Conservation (phyloP, 768 basidiomycete genomes). For the Clavaria fumosa region DNA sequence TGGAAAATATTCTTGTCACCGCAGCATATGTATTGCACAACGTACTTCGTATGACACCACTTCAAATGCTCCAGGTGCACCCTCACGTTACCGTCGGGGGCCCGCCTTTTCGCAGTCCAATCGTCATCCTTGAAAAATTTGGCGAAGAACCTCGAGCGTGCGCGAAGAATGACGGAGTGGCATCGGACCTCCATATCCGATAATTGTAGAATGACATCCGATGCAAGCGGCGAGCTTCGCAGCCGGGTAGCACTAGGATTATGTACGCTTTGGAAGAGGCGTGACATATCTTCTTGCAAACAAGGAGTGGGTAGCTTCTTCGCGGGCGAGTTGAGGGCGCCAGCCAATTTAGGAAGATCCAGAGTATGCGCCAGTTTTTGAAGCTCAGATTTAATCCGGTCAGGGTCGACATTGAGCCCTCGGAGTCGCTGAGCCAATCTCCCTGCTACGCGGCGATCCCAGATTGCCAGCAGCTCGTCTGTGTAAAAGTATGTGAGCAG, state of each 20-base stretch:
- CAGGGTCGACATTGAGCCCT: conserved; percentile 25
- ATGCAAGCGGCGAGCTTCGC: conserved; percentile 13
- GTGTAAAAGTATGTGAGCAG: conserved; percentile 80
- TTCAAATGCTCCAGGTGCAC: conserved; percentile 58
- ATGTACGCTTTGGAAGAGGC: conserved; percentile 31
- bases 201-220: conserved; percentile 62
- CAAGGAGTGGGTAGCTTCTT: conserved; percentile 39
- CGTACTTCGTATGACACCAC: conserved; percentile 62
- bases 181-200: conserved; percentile 47
- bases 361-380: conserved; percentile 40
- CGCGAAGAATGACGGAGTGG: conserved; percentile 66
- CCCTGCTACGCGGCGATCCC: conserved; percentile 57
- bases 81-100: conserved; percentile 32
- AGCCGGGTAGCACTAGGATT: neutral
- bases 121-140: conserved; percentile 69
- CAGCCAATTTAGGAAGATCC: conserved; percentile 36
- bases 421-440: conserved; percentile 27
- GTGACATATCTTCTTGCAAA: conserved; percentile 32
- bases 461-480: conserved; percentile 67
- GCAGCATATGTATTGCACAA: conserved; percentile 63
- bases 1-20: conserved; percentile 53
- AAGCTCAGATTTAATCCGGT: conserved; percentile 48
- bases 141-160: conserved; percentile 72
- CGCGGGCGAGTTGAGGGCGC: conserved; percentile 42
- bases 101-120: conserved; percentile 61